phyloP scores from a whole-genome alignment of 1,139 yeast species.

The Blastobotrys buckinghamii region DNA sequence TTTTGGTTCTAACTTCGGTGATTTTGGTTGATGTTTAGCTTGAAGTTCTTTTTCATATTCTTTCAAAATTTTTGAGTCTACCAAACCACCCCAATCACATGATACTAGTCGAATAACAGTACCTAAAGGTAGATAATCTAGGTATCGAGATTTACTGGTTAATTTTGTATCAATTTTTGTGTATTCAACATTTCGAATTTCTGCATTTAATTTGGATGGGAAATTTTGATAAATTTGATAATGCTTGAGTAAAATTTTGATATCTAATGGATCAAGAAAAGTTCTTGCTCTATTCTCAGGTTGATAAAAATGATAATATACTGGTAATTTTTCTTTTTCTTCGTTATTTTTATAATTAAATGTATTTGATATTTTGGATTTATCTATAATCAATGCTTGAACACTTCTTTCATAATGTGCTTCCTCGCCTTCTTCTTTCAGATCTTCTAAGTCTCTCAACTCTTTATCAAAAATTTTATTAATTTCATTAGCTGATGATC shows the following conservation, averaged over 20 bases:
- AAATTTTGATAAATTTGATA: slow-evolving; percentile 11
- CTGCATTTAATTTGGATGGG: slow-evolving; percentile 10
- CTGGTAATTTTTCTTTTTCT: not conserved
- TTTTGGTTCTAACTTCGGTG: not conserved
- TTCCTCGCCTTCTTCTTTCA: slow-evolving; percentile 6
- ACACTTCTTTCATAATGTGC: slow-evolving; percentile 3
- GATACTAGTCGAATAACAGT: slow-evolving; percentile 13
- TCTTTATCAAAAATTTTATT: not conserved
- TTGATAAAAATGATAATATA: slow-evolving; percentile 17
- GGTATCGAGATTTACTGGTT: slow-evolving; percentile 12
- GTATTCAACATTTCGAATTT: slow-evolving; percentile 2
- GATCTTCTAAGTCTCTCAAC: not conserved
- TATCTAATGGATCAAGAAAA: slow-evolving; percentile 14
- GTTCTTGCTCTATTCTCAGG: slow-evolving; percentile 8
- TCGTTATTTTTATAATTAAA: not conserved
- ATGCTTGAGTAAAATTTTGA: slow-evolving; percentile 11
- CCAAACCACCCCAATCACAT: slow-evolving; percentile 14
- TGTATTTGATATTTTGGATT: not conserved
- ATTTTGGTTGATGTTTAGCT: slow-evolving; percentile 8
- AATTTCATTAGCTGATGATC: not conserved
- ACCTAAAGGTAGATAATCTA: slow-evolving; percentile 14
- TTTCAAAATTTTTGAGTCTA: slow-evolving; percentile 3
- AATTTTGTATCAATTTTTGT: slow-evolving; percentile 6
- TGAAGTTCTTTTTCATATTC: slow-evolving; percentile 3
- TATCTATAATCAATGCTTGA: slow-evolving; percentile 4